Conservation (phyloP, 371 early-diverging fungal species). For the Rhizopus sp. region DNA sequence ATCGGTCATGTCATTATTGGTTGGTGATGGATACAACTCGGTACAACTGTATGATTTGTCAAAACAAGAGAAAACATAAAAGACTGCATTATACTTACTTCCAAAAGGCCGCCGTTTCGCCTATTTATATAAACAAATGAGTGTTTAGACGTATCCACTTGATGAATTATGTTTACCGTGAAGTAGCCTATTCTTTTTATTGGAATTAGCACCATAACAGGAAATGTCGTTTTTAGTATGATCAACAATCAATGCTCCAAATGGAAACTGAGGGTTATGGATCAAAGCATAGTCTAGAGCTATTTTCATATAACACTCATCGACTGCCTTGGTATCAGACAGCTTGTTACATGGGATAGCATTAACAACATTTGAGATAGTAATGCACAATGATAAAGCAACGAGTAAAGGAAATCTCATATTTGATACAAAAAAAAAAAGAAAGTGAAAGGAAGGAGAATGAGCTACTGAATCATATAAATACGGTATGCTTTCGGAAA, state of each 20-base stretch:
- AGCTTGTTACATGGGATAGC: constrained; percentile 6
- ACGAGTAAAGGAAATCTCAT: no score
- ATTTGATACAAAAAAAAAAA: no score
- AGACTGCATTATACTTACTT: constrained; percentile 24
- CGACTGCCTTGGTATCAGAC: constrained; percentile 9
- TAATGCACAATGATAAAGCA: no score
- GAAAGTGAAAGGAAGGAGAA: no score
- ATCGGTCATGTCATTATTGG: constrained; percentile 29
- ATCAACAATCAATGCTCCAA: constrained; percentile 37
- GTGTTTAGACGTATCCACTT: neutral
- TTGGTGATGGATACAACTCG: constrained; percentile 39
- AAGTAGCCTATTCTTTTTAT: constrained; percentile 25
- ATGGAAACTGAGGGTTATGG: constrained; percentile 30
- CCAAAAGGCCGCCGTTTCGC: constrained; percentile 39
- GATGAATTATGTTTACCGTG: constrained; percentile 21
- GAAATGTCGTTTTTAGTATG: constrained; percentile 28
- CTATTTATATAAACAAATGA: constrained; percentile 13
- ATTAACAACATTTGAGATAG: neutral
- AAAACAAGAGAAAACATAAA: neutral
- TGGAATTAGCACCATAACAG: constrained; percentile 34
- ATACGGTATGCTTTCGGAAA: no score
- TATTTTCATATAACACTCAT: constrained; percentile 33
- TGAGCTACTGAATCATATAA: no score
- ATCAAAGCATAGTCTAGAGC: constrained; percentile 29
- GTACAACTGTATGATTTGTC: constrained; percentile 26